Percentiles rank a stretch among this genome's conserved stretches.
phyloP scores from a whole-genome alignment of 2,329 filamentous ascomycete species.

The Emergomyces pasteurianus region DNA sequence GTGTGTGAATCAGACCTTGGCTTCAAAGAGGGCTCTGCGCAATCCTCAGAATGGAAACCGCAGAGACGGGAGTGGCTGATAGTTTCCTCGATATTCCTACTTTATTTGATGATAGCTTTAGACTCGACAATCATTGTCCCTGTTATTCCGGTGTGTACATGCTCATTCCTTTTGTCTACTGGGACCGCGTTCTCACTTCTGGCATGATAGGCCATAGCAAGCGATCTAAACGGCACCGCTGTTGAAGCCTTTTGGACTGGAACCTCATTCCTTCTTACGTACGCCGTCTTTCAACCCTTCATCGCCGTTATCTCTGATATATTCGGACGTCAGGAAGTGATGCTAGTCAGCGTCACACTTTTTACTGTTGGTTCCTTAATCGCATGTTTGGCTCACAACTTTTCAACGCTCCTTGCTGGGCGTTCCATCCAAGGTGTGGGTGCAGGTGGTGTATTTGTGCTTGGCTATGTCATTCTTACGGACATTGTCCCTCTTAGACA shows the following conservation, averaged over 20 bases:
- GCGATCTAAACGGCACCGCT: conserved; percentile 36
- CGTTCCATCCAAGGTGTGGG: conserved; percentile 34
- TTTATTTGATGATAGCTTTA: conserved; percentile 3
- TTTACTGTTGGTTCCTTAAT: conserved; percentile 35
- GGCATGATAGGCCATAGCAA: conserved; percentile 29
- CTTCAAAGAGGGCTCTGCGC: neutral
- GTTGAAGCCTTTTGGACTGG: conserved; percentile 53
- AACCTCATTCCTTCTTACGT: conserved; percentile 42
- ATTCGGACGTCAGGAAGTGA: conserved; percentile 38
- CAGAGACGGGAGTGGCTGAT: neutral
- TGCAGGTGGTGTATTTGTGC: conserved; percentile 32
- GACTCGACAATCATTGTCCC: conserved; percentile 4
- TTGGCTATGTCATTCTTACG: conserved; percentile 33
- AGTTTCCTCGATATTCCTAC: neutral
- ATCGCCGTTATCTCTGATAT: conserved; percentile 40
- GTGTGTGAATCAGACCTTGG: neutral
- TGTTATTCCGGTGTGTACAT: neutral
- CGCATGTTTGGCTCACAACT: conserved; percentile 27
- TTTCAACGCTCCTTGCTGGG: conserved; percentile 35
- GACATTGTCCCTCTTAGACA: conserved; percentile 32
- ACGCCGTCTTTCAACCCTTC: conserved; percentile 33
- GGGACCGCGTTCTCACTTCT: neutral
- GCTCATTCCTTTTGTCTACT: neutral
- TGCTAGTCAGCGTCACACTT: conserved; percentile 27
- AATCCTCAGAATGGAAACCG: neutral